Evolutionary conservation across 352 stramenopile species (phyloP), one percentile per base, ranked within the genome.

Genomic region (Phytophthora megakarya): DNA sequence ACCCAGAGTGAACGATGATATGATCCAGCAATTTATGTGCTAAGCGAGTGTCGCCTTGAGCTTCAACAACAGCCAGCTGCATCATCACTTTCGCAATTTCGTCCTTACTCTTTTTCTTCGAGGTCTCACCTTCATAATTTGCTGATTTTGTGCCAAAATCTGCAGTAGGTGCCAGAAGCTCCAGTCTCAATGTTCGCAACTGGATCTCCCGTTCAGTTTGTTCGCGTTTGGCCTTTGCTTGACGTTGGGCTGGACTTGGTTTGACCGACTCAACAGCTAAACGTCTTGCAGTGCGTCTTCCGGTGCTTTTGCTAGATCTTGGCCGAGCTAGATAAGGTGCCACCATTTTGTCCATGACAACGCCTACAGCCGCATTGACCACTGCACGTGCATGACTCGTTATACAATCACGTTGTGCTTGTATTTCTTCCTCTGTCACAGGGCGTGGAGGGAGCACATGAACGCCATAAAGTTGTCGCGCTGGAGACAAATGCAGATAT

Each of bases 11-110:
- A 1, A 69, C 33, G 33, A 78, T 70, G 3, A 21, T 19, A 11
- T 88, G 59, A 0, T 58, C 48, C 1, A 84, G 37, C 22, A 92
- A 32, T 30, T 72, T 67, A n/a, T 70, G 56, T 1, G 80, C 82
- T 19, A 89, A 59, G 1, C 52, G 55, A 26, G 33, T 0, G 12
- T 90, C 78, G 2, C 82, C 82, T 18, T 80, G 80, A 3, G 80
- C 76, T 70, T 92, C 82, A 15, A 78, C 66, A 0, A 75, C 62
- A 7, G 82, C 80, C 11, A 91, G 53, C 15, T 86, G 33, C 33
- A 86, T 53, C 33, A 78, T 37, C n/a, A 71, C 50, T 13, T 45
- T 43, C 18, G 33, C n/a, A 28, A 66, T 25, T 21, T 54, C 55
- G 0, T 67, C 52, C 21, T 59, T 61, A 12, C 47, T 65, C 21